Conservation (phyloP, 257 asterid genomes). For the Prunella vulgaris region DNA sequence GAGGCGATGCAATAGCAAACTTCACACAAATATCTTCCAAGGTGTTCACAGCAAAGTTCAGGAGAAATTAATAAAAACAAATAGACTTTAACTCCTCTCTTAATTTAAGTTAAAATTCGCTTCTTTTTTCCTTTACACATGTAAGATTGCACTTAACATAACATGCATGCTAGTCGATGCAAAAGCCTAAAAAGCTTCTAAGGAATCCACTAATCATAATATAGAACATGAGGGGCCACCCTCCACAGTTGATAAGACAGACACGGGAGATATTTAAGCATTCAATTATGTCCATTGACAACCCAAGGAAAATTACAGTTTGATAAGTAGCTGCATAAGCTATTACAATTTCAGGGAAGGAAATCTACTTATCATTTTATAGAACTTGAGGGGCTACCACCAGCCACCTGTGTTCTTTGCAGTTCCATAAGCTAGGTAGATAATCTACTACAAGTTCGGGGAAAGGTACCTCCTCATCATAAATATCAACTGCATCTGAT, state of each 20-base stretch:
- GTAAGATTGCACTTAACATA: neutral
- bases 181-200: neutral
- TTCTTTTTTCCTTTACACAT: neutral
- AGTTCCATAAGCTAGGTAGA: neutral
- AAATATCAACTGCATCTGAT: neutral
- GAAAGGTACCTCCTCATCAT: neutral
- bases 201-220: neutral
- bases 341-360: neutral
- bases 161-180: neutral
- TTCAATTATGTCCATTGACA: neutral
- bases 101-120: neutral
- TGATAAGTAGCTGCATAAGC: neutral
- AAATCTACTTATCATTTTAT: neutral
- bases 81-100: neutral
- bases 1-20: neutral
- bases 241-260: neutral
- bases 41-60: conserved; percentile 1
- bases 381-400: neutral
- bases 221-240: neutral
- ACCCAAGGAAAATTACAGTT: neutral
- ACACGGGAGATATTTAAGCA: neutral
- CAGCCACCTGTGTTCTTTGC: neutral
- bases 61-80: neutral
- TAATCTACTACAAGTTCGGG: neutral
- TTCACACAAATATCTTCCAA: conserved; percentile 5